phyloP scores from a whole-genome alignment of 2,329 filamentous ascomycete species.

The Botrytis sinoallii region DNA sequence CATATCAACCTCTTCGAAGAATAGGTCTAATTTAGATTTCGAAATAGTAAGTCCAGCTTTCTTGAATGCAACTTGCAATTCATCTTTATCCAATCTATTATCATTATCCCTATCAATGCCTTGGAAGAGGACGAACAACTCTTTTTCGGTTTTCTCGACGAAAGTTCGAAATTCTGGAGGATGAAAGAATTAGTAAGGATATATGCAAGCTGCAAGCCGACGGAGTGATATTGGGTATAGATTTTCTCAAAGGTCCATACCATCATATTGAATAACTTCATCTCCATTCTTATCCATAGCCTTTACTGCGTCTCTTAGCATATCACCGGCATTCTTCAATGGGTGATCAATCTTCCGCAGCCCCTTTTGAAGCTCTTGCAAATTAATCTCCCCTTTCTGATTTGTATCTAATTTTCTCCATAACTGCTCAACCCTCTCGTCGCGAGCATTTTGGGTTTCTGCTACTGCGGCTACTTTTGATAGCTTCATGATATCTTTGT shows the following conservation, averaged over 20 bases:
- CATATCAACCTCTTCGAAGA: constrained; percentile 85
- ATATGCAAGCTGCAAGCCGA: background rate
- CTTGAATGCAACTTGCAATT: constrained; percentile 76
- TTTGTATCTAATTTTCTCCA: constrained; percentile 80
- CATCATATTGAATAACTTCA: constrained; percentile 86
- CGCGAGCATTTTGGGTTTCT: constrained; percentile 75
- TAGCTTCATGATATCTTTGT: constrained; percentile 21
- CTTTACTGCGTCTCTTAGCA: constrained; percentile 76
- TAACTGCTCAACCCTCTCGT: constrained; percentile 77
- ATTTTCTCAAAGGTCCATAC: constrained; percentile 48
- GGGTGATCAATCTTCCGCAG: constrained; percentile 87
- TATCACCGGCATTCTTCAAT: constrained; percentile 85
- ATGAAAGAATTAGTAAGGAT: constrained; percentile 13
- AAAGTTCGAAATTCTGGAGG: constrained; percentile 80
- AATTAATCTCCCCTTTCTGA: constrained; percentile 74
- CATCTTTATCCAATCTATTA: constrained; percentile 81
- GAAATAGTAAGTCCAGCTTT: constrained; percentile 76
- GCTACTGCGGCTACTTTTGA: constrained; percentile 69
- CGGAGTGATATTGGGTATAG: background rate
- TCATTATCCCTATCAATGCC: constrained; percentile 83
- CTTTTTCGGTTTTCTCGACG: constrained; percentile 80
- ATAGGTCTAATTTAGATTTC: constrained; percentile 71
- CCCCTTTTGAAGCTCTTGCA: constrained; percentile 79
- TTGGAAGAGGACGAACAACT: constrained; percentile 78
- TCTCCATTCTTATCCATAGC: constrained; percentile 84